Percentiles rank a stretch among this genome's conserved stretches.
phyloP scores from a whole-genome alignment of 139 green algal genomes.

The Volvox reticuliferus region DNA sequence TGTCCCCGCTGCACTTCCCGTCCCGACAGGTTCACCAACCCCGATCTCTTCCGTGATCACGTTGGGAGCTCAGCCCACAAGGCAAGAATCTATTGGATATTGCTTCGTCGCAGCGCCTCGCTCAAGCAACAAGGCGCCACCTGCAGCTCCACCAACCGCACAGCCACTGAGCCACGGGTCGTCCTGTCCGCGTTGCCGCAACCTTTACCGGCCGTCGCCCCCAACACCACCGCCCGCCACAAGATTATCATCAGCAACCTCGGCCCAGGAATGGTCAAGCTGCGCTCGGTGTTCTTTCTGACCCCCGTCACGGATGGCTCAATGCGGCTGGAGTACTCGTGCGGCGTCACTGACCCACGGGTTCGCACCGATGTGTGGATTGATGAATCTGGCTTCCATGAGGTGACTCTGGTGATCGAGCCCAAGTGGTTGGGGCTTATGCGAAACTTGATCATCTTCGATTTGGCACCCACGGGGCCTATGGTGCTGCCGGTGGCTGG shows the following conservation, averaged over 20 bases:
- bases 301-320: neutral
- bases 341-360: neutral
- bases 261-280: neutral
- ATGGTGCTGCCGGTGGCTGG: neutral
- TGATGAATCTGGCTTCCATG: neutral
- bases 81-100: neutral
- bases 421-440: constrained; percentile 15
- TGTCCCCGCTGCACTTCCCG: too few relatives aligned
- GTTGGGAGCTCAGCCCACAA: neutral
- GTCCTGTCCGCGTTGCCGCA: neutral
- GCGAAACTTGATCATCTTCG: constrained; percentile 21
- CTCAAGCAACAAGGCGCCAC: neutral
- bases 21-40: neutral
- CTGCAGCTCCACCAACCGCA: neutral
- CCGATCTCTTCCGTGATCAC: neutral
- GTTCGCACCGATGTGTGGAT: neutral
- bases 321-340: neutral
- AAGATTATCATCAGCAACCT: constrained; percentile 18
- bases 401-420: neutral
- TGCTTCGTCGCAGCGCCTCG: neutral
- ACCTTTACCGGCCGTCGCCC: constrained; percentile 2
- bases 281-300: constrained; percentile 5
- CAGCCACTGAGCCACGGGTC: neutral
- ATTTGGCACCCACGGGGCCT: neutral
- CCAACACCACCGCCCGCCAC: neutral